Conservation (phyloP, 306 rosid species). For the Prunus dulcis region DNA sequence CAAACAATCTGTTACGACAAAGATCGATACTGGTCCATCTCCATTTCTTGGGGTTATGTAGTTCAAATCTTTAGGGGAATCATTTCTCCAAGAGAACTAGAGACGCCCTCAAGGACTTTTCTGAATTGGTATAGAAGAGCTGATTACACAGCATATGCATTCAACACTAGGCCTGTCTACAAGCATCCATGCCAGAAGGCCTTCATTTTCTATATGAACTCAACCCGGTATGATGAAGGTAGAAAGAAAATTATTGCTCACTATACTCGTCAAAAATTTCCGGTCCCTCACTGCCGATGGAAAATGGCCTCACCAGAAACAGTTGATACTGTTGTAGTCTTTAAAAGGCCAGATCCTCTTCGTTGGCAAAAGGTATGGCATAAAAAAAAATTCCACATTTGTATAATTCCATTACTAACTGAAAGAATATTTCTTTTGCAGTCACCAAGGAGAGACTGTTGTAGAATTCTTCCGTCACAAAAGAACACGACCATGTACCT, state of each 20-base stretch:
- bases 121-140: constrained; percentile 78
- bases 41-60: constrained; percentile 81
- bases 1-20: constrained; percentile 89
- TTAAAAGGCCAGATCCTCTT: constrained; percentile 61
- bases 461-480: constrained; percentile 62
- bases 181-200: constrained; percentile 84
- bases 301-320: constrained; percentile 58
- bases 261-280: constrained; percentile 32
- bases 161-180: constrained; percentile 84
- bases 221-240: constrained; percentile 33
- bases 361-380: constrained; percentile 75
- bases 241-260: constrained; percentile 37
- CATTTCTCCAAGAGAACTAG: constrained; percentile 76
- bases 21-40: constrained; percentile 65
- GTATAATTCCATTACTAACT: background rate
- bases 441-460: constrained; percentile 94
- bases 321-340: constrained; percentile 49
- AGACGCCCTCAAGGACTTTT: constrained; percentile 80
- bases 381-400: too few relatives aligned
- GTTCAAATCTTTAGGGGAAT: constrained; percentile 80
- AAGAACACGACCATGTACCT: constrained; percentile 48
- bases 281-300: constrained; percentile 56
- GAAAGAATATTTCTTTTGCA: constrained; percentile 38
- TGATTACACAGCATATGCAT: constrained; percentile 80
- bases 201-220: constrained; percentile 48